Evolutionary conservation across 2,329 filamentous ascomycete genomes (phyloP), one percentile per base, ranked within the genome.

Genomic region (Apiospora koreana): DNA sequence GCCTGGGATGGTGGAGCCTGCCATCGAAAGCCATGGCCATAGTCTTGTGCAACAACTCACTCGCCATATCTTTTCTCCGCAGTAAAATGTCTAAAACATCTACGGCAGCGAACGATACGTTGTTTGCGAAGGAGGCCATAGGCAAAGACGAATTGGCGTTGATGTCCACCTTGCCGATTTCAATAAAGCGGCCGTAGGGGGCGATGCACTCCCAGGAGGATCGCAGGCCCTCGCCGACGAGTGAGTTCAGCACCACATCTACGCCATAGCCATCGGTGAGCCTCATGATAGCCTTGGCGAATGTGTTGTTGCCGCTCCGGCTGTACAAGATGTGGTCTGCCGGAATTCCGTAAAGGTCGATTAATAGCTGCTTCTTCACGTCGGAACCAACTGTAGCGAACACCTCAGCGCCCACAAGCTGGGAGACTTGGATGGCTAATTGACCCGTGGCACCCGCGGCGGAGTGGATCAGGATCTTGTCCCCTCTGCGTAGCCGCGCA

Each of bases 241-340:
- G 48, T 0, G 85, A 79, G 71, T 85, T 66, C 64, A 66, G 35
- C 6, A 66, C 41, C 8, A 41, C 23, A 23, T 66, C 23, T 21
- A 45, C 64, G 23, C 64, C 64, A 21, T 23, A 21, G 38, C 23
- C 23, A 18, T 45, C 23, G 41, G 64, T 66, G 14, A 28, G 21
- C 21, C 41, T 5, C 64, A 66, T 41, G 41, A 66, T 14, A 9
- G 14, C 35, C n/a, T 28, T 3, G 35, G 35, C 23, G 23, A 66
- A 66, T 2, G 64, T 45, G 31, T 8, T 64, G 5, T 35, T n/a
- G n/a, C n/a, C n/a, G n/a, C n/a, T 28, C 28, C 38, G 28, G 21
- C 31, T 41, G 31, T 38, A 45, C 18, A 66, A 45, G 41, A 66
- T 45, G 64, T 45, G 64, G 41, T 66, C 41, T 14, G 8, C 35